Evolutionary conservation across 2,329 filamentous ascomycete genomes (phyloP).

Genomic region (Alternaria incomplexa): DNA sequence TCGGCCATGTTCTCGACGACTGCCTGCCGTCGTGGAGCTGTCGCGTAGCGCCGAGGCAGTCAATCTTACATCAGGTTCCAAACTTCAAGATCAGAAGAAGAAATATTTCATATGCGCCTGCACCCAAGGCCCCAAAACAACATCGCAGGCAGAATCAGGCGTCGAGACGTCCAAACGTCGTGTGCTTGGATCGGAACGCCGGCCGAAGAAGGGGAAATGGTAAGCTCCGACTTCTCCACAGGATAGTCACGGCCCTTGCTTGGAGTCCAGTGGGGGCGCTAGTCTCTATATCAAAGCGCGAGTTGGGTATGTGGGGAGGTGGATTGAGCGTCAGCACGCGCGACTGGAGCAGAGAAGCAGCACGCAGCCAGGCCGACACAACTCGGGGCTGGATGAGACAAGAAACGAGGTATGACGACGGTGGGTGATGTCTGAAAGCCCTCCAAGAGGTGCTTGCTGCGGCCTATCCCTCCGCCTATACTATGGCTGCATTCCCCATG

Average conservation of each 20-base stretch:
- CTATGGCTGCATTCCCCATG: conserved; percentile 7
- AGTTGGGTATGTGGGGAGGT: conserved; percentile 21
- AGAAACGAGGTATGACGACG: conserved; percentile 9
- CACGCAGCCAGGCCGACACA: background rate
- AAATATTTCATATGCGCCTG: conserved; percentile 8
- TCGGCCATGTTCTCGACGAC: conserved; percentile 35
- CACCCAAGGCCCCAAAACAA: background rate
- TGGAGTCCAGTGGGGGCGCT: conserved; percentile 24
- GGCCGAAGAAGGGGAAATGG: conserved; percentile 13
- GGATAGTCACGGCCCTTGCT: conserved; percentile 8
- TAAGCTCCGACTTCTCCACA: conserved; percentile 25
- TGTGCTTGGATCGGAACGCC: conserved; percentile 15
- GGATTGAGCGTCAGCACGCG: conserved; percentile 13
- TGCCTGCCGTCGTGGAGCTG: conserved; percentile 22
- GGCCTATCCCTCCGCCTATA: conserved; percentile 3
- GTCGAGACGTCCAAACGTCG: conserved; percentile 4
- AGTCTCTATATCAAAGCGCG: conserved; percentile 13
- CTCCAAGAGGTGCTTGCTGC: conserved; percentile 9
- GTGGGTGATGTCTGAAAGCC: conserved; percentile 15
- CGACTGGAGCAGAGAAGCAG: conserved; percentile 1
- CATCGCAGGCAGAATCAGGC: conserved; percentile 8
- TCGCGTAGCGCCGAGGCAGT: conserved; percentile 11
- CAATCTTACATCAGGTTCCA: conserved; percentile 30
- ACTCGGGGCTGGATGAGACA: conserved; percentile 1
- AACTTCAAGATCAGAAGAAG: background rate